A percentile compares a stretch with the other conserved stretches of the same genome.
These are phyloP conservation scores for Lipomyces spencermartinsiae DNA, from an alignment of 805 yeast species.

Conservation along the genomic window DNA sequence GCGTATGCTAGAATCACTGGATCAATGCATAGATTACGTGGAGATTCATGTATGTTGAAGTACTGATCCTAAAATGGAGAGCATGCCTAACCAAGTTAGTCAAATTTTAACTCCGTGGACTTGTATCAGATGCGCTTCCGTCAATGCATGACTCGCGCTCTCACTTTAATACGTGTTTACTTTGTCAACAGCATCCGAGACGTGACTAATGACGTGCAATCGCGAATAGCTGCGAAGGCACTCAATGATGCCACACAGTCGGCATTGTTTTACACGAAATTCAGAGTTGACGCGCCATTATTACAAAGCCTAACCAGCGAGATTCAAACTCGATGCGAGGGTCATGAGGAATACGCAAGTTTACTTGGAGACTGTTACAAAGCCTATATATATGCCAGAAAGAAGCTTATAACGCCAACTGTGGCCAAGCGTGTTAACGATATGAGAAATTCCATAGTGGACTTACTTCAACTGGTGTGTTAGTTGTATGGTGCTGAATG, in stretches of 20 bases:
- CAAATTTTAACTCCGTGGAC: conserved; percentile 72
- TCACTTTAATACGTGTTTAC: conserved; percentile 75
- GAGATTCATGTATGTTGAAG: conserved; percentile 48
- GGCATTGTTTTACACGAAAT: conserved; percentile 71
- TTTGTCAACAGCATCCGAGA: conserved; percentile 51
- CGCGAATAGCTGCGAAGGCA: conserved; percentile 41
- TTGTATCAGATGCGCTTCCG: conserved; percentile 73
- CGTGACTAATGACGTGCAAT: conserved; percentile 35
- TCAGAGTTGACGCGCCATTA: conserved; percentile 53
- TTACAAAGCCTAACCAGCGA: conserved; percentile 50
- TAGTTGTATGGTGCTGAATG: neutral
- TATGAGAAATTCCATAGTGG: conserved; percentile 43
- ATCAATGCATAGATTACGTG: conserved; percentile 68
- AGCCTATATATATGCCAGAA: conserved; percentile 67
- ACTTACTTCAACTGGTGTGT: conserved; percentile 56
- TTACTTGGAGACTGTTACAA: conserved; percentile 68
- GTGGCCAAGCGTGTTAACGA: conserved; percentile 50
- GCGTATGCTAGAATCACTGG: conserved; percentile 62
- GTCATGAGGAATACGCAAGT: conserved; percentile 65
- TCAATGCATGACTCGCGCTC: conserved; percentile 81
- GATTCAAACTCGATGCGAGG: conserved; percentile 49
- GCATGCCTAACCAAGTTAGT: conserved; percentile 22
- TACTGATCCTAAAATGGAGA: neutral
- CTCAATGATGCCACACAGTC: conserved; percentile 56
- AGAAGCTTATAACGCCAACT: conserved; percentile 54